Base-by-base conservation (phyloP, 108 stramenopile species). In the Skeletonema costatum region DNA sequence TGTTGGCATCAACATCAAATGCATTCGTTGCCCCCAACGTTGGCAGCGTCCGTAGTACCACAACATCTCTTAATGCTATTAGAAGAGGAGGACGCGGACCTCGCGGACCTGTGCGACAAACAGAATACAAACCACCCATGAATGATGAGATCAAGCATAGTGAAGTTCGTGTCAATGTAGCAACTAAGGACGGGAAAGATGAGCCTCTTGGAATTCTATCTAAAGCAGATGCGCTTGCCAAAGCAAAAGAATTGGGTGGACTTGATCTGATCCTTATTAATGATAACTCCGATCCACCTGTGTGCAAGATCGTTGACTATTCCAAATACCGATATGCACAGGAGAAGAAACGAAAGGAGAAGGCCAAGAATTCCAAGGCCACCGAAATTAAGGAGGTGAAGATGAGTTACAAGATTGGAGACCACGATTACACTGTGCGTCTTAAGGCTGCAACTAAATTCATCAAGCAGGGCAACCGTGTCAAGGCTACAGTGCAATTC, bases 341-440 rank as follows among this genome's bases (percentile, higher is more conserved):
- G 72, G 95, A 98, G 75, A 98, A 97, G 89, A 91, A 93, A 75
- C 90, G 93, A 16, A 99, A 99, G 87, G 98, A 98, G 64, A 75
- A 92, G 71, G 88, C 88, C 73, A 97, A 97, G 87, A 97, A 98
- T 86, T 84, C 88, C 64, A 98, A 98, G 88, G 86, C 91, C 9
- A 92, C 88, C 17, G 97, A 98, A 83, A 66, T 97, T 32, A 98
- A 98, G 86, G 98, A 98, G 79, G 92, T 98, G 21, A 99, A 97
- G 76, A 96, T 99, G 96, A 89, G 87, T 21, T 97, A 97, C 90
- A 98, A 96, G 83, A 97, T 99, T 73, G 97, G 96, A 64, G 89
- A 90, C 19, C 97, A 97, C 74, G 98, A 99, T 72, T 99, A 97
- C 76, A 87, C 86, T 53, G 97, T 98, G 1, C 86, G 98, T 25